Conservation (phyloP, 1,284 basidiomycete species). For the Malassezia sympodialis region DNA sequence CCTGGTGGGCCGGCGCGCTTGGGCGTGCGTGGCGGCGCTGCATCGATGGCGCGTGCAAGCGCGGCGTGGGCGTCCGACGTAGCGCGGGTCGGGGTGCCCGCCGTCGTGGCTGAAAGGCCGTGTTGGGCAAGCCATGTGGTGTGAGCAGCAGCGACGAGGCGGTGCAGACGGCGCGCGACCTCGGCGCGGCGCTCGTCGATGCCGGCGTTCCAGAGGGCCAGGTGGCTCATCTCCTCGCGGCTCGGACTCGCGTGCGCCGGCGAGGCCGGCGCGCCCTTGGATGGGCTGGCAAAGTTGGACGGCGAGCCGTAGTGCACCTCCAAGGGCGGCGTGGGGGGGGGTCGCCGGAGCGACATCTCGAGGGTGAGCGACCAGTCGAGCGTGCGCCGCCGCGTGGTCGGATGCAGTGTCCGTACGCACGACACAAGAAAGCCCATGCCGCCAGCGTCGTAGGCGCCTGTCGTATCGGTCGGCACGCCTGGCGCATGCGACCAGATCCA, state of each 20-base stretch:
- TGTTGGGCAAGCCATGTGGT: slow-evolving; percentile 26
- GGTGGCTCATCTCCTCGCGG: slow-evolving; percentile 28
- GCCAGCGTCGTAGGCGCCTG: background rate
- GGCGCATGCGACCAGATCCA: slow-evolving; percentile 32
- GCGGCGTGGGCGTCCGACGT: background rate
- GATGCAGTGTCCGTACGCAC: slow-evolving; percentile 25
- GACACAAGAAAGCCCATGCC: slow-evolving; percentile 33
- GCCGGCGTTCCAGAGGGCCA: slow-evolving; percentile 44
- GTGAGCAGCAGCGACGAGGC: slow-evolving; percentile 23
- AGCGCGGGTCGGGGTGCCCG: background rate
- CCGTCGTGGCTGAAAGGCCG: background rate
- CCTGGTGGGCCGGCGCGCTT: background rate
- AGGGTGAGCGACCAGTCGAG: slow-evolving; percentile 36
- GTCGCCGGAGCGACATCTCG: slow-evolving; percentile 18
- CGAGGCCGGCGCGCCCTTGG: background rate
- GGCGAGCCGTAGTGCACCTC: slow-evolving; percentile 24
- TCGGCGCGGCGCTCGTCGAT: slow-evolving; percentile 35
- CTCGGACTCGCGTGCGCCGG: background rate
- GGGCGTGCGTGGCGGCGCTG: background rate
- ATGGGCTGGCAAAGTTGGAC: background rate
- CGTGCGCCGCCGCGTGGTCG: slow-evolving; percentile 20
- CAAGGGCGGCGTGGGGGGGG: slow-evolving; percentile 18
- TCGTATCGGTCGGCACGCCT: background rate
- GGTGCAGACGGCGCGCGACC: slow-evolving; percentile 23
- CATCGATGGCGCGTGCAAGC: background rate